Conservation (phyloP, 1,284 basidiomycete genomes). For the Moesziomyces aphidis region DNA sequence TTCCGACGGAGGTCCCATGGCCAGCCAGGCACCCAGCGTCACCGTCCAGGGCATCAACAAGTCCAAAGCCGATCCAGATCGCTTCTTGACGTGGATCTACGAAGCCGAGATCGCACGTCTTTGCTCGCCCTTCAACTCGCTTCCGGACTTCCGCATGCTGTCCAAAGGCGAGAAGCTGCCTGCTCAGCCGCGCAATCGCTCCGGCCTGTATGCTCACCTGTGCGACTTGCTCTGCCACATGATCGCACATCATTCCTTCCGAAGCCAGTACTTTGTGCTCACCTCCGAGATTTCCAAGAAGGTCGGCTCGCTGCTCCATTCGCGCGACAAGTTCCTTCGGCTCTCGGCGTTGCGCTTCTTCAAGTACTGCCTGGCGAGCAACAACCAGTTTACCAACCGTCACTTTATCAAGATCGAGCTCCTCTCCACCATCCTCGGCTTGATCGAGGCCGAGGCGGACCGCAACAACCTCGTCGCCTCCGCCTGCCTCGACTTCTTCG, state of each 20-base stretch:
- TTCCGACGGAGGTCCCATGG: constrained; percentile 58
- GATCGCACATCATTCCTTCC: constrained; percentile 81
- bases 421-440: constrained; percentile 82
- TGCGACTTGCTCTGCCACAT: constrained; percentile 92
- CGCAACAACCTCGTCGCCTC: constrained; percentile 93
- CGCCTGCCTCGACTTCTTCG: constrained; percentile 94
- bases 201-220: constrained; percentile 67
- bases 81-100: constrained; percentile 94
- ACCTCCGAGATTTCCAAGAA: constrained; percentile 58
- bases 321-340: constrained; percentile 85
- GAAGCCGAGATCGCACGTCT: constrained; percentile 78
- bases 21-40: constrained; percentile 68
- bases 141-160: constrained; percentile 76
- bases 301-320: constrained; percentile 72
- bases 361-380: constrained; percentile 83
- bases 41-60: constrained; percentile 65
- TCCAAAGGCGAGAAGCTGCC: constrained; percentile 40
- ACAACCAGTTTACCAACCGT: constrained; percentile 86
- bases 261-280: constrained; percentile 89
- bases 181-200: constrained; percentile 27
- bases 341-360: constrained; percentile 80
- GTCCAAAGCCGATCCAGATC: constrained; percentile 83
- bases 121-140: constrained; percentile 80
- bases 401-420: constrained; percentile 88
- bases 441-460: constrained; percentile 82